Conservation (phyloP, 2,329 filamentous ascomycete genomes). For the Colletotrichum destructivum region DNA sequence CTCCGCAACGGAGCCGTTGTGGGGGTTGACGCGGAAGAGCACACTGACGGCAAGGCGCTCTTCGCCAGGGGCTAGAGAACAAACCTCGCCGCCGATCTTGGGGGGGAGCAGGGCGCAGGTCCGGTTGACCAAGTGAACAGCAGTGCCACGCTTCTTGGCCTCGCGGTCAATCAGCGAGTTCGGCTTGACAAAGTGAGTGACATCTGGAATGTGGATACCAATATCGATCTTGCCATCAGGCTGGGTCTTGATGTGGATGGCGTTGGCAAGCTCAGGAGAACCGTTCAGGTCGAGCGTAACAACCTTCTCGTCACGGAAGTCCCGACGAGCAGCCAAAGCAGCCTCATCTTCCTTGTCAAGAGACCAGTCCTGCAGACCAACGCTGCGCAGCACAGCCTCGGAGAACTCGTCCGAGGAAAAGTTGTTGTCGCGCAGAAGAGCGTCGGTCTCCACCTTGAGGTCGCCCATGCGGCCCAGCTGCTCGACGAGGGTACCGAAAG, state of each 20-base stretch:
- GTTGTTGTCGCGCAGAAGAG: conserved; percentile 97
- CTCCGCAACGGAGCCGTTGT: conserved; percentile 84
- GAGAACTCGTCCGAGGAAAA: conserved; percentile 98
- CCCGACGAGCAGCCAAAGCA: conserved; percentile 81
- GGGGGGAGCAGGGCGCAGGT: conserved; percentile 89
- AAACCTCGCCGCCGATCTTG: conserved; percentile 88
- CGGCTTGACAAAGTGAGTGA: conserved; percentile 96
- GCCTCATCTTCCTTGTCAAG: conserved; percentile 86
- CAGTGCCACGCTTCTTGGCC: conserved; percentile 97
- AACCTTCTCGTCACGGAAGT: conserved; percentile 89
- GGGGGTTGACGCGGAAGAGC: conserved; percentile 89
- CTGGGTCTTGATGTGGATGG: conserved; percentile 90
- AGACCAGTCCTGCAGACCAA: conserved; percentile 93
- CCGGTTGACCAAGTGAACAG: conserved; percentile 93
- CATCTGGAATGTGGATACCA: conserved; percentile 94
- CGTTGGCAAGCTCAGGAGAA: conserved; percentile 90
- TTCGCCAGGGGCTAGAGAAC: conserved; percentile 88
- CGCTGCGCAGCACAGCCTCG: conserved; percentile 93
- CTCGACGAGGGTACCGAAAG: conserved; percentile 97
- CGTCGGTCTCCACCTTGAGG: conserved; percentile 97
- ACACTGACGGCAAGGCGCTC: conserved; percentile 94
- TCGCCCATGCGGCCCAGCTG: conserved; percentile 98
- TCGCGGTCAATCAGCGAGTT: conserved; percentile 97
- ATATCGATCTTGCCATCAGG: conserved; percentile 91
- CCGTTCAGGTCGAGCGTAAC: conserved; percentile 96